Evolutionary conservation across 2,329 filamentous ascomycete genomes (phyloP), one percentile per base, ranked within the genome.

Genomic region (Incumbomyces delicatus): DNA sequence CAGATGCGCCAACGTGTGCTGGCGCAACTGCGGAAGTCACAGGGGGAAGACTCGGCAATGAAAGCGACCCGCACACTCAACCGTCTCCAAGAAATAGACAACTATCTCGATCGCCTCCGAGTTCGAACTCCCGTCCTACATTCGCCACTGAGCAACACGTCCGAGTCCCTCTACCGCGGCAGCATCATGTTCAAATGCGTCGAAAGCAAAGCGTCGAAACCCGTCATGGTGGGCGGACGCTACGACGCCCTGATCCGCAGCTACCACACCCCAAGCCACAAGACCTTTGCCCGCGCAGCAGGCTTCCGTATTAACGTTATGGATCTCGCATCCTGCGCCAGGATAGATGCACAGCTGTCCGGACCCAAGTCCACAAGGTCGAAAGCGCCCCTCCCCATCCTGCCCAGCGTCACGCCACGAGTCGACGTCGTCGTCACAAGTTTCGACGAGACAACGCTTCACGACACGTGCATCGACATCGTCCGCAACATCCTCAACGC

Each of bases 381-480:
- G 30, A 44, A 67, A 32, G 68, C 68, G 1, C 29, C 42, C 14
- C 33, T 42, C 11, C 47, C 48, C 8, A 8, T 27, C 22, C 22
- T 8, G 22, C 32, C 48, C 30, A 50, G 51, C 27, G 43, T 45
- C 13, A 33, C 46, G 20, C 35, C 48, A 35, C 52, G 54, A 73
- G 95, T 89, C 59, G 89, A 96, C 62, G 85, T 92, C 12, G 78
- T 96, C 2, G 81, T 98, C 32, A 85, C 88, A 10, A 90, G 87
- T 57, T 94, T 94, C 57, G 88, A 95, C 59, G 70, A 83, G 0
- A 75, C 79, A 2, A 76, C 87, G 3, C 75, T 95, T 11, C 80
- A 86, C 33, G 84, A 83, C 0, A 75, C 77, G 0, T 89, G 88
- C 1, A 71, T 95, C 18, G 83, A 85, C 54, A 73, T 95, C 35